Conservation (phyloP, 495 filamentous ascomycete species). For the Evernia prunastri region DNA sequence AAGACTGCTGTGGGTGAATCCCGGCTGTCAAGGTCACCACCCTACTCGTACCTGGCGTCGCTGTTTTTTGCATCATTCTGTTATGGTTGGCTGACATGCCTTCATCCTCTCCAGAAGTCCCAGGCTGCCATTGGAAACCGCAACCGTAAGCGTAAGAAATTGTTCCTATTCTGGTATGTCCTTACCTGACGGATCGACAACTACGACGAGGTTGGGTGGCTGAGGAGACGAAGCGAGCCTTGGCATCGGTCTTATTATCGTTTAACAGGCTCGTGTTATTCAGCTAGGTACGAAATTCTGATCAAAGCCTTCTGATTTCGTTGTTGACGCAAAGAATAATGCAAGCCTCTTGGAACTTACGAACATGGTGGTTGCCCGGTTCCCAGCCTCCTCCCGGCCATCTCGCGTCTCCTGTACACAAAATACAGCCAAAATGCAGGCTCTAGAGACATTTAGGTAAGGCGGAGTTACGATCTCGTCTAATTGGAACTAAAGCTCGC, state of each 20-base stretch:
- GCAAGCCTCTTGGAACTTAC: too few relatives aligned
- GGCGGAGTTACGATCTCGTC: too few relatives aligned
- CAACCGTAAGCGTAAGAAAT: too few relatives aligned
- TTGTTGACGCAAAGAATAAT: not conserved
- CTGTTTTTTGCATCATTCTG: not conserved
- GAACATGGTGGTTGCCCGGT: too few relatives aligned
- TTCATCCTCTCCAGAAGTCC: not conserved
- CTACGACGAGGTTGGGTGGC: not conserved
- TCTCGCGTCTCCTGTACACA: too few relatives aligned
- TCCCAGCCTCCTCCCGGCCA: not conserved
- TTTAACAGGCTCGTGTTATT: not conserved
- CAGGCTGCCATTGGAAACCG: not conserved
- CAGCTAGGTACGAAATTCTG: not conserved
- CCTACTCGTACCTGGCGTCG: too few relatives aligned
- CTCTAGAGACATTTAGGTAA: too few relatives aligned
- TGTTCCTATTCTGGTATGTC: not conserved
- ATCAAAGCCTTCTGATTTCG: not conserved
- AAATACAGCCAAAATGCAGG: too few relatives aligned
- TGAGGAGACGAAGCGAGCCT: not conserved
- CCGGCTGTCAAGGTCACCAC: not conserved
- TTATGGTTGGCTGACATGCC: not conserved
- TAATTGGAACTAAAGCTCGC: too few relatives aligned
- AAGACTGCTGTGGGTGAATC: too few relatives aligned
- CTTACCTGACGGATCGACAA: not conserved
- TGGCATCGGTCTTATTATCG: not conserved